A percentile compares a stretch with the other conserved stretches of the same genome.
Evolutionary conservation across 176 grass and related monocot genomes (phyloP).

Genomic region (Zizania latifolia): DNA sequence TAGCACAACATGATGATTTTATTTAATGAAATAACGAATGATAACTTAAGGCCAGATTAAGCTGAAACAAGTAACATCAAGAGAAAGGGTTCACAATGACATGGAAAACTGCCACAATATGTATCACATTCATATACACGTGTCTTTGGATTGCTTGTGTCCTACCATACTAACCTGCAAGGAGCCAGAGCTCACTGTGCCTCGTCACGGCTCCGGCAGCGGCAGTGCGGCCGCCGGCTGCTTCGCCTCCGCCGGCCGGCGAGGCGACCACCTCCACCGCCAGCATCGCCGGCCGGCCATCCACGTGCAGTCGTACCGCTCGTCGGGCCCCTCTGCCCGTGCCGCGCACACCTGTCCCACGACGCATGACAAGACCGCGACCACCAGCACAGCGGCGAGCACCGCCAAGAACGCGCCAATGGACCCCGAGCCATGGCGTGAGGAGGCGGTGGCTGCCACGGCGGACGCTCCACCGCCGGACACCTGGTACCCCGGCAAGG

Average conservation of each 20-base stretch:
- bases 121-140: background rate
- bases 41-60: background rate
- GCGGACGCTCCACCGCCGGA: background rate
- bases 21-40: background rate
- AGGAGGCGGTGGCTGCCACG: background rate
- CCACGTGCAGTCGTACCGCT: constrained; percentile 55
- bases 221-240: background rate
- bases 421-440: constrained; percentile 20
- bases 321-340: constrained; percentile 47
- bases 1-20: background rate
- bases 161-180: constrained; percentile 36
- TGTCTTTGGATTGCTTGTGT: background rate
- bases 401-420: constrained; percentile 64
- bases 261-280: constrained; percentile 14
- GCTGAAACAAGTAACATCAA: background rate
- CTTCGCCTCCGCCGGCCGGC: constrained; percentile 14
- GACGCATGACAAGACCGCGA: constrained; percentile 66
- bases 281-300: constrained; percentile 24
- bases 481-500: constrained; percentile 35
- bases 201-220: constrained; percentile 50
- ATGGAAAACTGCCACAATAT: background rate
- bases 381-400: constrained; percentile 49
- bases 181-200: background rate
- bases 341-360: constrained; percentile 46
- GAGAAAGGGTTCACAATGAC: background rate